These are phyloP conservation scores for Bremia lactucae DNA, from an alignment of 352 stramenopile species.

Conservation along the genomic window DNA sequence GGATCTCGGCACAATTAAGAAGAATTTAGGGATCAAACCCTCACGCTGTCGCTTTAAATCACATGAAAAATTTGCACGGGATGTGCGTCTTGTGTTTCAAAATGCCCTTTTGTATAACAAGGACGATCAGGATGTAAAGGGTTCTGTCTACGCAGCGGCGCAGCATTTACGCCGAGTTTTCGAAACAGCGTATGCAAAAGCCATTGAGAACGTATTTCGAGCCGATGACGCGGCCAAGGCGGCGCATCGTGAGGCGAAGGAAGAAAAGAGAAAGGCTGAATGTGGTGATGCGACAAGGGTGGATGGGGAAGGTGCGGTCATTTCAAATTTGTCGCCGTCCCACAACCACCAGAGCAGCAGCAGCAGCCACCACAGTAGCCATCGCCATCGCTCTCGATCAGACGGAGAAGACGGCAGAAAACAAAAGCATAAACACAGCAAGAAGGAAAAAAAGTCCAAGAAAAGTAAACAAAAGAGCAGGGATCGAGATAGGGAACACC, in stretches of 20 bases:
- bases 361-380: slow-evolving; percentile 9
- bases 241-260: slow-evolving; percentile 23
- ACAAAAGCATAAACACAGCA: slow-evolving; percentile 46
- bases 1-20: slow-evolving; percentile 68
- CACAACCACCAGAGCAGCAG: slow-evolving; percentile 6
- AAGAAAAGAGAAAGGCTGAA: slow-evolving; percentile 9
- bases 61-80: slow-evolving; percentile 72
- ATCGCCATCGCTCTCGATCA: slow-evolving; percentile 14
- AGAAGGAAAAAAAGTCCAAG: slow-evolving; percentile 62
- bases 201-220: slow-evolving; percentile 49
- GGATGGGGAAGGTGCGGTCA: slow-evolving; percentile 2
- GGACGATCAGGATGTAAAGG: slow-evolving; percentile 58
- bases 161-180: slow-evolving; percentile 75
- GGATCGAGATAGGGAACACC: slow-evolving; percentile 44
- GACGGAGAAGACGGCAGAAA: slow-evolving; percentile 26
- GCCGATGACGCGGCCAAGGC: slow-evolving; percentile 24
- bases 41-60: slow-evolving; percentile 80
- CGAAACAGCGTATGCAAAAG: slow-evolving; percentile 70
- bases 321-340: slow-evolving; percentile 9
- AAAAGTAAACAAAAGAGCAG: slow-evolving; percentile 71
- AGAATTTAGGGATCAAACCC: slow-evolving; percentile 63
- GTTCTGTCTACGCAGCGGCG: slow-evolving; percentile 67
- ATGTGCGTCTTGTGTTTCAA: slow-evolving; percentile 76
- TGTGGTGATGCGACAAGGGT: neutral
- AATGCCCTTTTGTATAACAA: slow-evolving; percentile 78